Base-by-base conservation (phyloP, 2,329 filamentous ascomycete genomes). In the Scolecobasidium constrictum region DNA sequence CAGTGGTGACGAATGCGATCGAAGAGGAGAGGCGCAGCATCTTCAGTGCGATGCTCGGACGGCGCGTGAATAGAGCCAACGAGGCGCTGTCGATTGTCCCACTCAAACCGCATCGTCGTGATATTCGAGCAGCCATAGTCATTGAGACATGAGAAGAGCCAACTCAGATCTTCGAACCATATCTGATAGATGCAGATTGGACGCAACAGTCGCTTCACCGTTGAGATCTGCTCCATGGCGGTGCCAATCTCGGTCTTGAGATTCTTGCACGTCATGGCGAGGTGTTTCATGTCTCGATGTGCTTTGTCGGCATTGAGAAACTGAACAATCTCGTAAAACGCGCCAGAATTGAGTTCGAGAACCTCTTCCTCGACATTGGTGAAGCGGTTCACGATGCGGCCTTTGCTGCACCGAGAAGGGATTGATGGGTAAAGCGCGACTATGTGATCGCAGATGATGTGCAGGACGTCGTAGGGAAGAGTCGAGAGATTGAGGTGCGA, bases 301-400 rank as follows among this genome's bases (percentile, higher is more conserved):
- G 26, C 26, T 9, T 7, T 7, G 26, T n/a, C 26, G 26, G 9
- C 26, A n/a, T 31, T 31, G 9, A 31, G 26, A n/a, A 31, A 31
- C 9, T 31, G n/a, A n/a, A 31, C 26, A 31, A 31, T 31, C 26
- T 31, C 9, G 26, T 31, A n/a, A n/a, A 31, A 31, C 9, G 26
- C 26, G 9, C 9, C 9, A 7, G 26, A 31, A n/a, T 31, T 31
- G 9, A 31, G 26, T n/a, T 31, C 26, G 9, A 31, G 26, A 31
- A 7, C 9, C 9, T 7, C 26, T n/a, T 31, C 9, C n/a, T 31
- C 28, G n/a, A 44, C 45, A 9, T 20, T 35, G 12, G 35, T 16
- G 19, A 46, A 40, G 3, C 41, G 41, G 36, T 44, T 46, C 26
- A 38, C 18, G 13, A 44, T 34, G 4, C 41, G 41, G 13, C 45